Percentiles rank a stretch among this genome's conserved stretches.
phyloP scores from a whole-genome alignment of 179 eudicot species.

The Carnegiea gigantea region DNA sequence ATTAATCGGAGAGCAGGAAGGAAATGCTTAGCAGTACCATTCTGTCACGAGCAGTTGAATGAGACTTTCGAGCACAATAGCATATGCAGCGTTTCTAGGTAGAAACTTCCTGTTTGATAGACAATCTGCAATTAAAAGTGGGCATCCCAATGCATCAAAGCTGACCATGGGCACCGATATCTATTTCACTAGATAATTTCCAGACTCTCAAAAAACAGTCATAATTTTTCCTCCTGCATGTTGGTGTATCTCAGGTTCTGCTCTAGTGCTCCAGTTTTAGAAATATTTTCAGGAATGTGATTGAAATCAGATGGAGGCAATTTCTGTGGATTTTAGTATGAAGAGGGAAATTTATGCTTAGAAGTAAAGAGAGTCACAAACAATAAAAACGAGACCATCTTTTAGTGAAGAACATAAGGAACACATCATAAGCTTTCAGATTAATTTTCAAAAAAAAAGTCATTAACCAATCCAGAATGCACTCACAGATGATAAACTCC shows the following conservation, averaged over 20 bases:
- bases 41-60: not conserved
- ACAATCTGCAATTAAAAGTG: not conserved
- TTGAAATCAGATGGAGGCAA: too few relatives aligned
- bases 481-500: not conserved
- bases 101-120: not conserved
- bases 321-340: too few relatives aligned
- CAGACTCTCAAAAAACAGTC: too few relatives aligned
- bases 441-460: not conserved
- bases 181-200: too few relatives aligned
- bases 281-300: too few relatives aligned
- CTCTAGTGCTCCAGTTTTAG: too few relatives aligned
- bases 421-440: not conserved
- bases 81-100: not conserved
- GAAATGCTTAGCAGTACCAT: not conserved
- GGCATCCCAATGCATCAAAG: not conserved
- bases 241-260: too few relatives aligned
- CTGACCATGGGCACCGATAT: not conserved
- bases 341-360: too few relatives aligned
- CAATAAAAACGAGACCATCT: too few relatives aligned
- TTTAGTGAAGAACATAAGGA: not conserved
- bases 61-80: not conserved
- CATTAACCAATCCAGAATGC: not conserved
- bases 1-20: not conserved
- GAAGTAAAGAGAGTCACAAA: too few relatives aligned
- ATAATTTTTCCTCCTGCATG: too few relatives aligned